Base-by-base conservation (phyloP, 73 alveolate species). In the Paramecium primaurelia region DNA sequence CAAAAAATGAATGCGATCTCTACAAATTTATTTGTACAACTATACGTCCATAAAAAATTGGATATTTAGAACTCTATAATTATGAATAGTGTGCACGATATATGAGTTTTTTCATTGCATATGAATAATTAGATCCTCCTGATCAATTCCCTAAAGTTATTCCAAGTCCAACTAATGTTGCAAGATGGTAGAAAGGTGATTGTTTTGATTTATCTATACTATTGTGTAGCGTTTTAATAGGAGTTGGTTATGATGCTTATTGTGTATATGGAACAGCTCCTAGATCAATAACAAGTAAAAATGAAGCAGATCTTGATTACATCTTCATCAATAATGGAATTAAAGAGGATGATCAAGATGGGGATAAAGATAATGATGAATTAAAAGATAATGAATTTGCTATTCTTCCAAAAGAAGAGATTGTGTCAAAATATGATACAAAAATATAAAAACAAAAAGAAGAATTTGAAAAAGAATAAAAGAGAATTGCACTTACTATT, bases 231-330 rank as follows among this genome's bases (percentile, higher is more conserved):
- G 90, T 98, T 6, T 93, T 98, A 64, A 93, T 97, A 20, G 99
- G 99, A 12, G 92, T 80, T 45, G 99, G 99, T 1, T 98, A 98
- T 86, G 99, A 98, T 90, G 99, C 99, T 22, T 98, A 98, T 92
- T 97, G 99, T 68, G 99, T 98, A 18, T 94, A 97, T 75, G 99
- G 99, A 6, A 95, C 95, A 18, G 99, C 99, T 8, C 99, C 99
- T 11, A 93, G 98, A 71, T 87, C 88, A 58, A 97, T 98, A 59
- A 98, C 99, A 12, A 93, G 97, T 20, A 92, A 96, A 20, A 97
- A 93, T 93, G 97, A 89, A 92, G 92, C 99, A n/a, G 93, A 58
- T 26, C 89, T 95, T 95, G 97, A 96, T 68, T 97, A 98, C 59
- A 95, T 96, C 10, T 96, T 94, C 89, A 32, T 89, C 12, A 83